These are phyloP conservation scores for Penicillium sclerotiorum DNA, from an alignment of 2,329 filamentous ascomycete species.

Conservation along the genomic window DNA sequence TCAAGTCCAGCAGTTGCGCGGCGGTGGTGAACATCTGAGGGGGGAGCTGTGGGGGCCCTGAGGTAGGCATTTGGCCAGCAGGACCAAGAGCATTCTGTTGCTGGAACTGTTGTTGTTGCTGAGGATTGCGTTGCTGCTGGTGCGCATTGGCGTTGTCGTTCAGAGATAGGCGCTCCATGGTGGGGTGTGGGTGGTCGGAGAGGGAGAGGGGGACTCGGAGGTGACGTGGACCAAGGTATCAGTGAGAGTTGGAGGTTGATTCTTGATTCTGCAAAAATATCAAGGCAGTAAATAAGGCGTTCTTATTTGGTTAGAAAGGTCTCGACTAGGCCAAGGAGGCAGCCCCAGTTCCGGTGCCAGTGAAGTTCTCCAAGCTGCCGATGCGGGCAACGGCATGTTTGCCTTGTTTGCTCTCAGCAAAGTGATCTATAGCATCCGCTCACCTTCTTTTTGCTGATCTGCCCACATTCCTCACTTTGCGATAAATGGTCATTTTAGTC, in stretches of 20 bases:
- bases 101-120: constrained; percentile 31
- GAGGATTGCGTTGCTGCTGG: constrained; percentile 25
- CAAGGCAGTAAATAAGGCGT: background rate
- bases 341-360: background rate
- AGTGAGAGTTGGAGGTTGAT: constrained; percentile 1
- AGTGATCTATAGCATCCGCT: constrained; percentile 8
- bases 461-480: background rate
- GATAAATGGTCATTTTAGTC: background rate
- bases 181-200: constrained; percentile 7
- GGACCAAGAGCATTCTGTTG: constrained; percentile 34
- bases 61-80: constrained; percentile 7
- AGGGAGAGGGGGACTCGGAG: constrained; percentile 9
- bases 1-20: constrained; percentile 90
- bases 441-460: constrained; percentile 4
- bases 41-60: constrained; percentile 51
- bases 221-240: too few species aligned
- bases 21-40: constrained; percentile 99
- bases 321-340: background rate
- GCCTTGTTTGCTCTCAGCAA: constrained; percentile 4
- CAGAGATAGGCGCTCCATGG: constrained; percentile 41
- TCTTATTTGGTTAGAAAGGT: background rate
- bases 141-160: constrained; percentile 33
- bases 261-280: background rate
- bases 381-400: constrained; percentile 6
- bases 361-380: constrained; percentile 5